phyloP scores from a whole-genome alignment of 139 green algal genomes.

The Chlorella sorokiniana region DNA sequence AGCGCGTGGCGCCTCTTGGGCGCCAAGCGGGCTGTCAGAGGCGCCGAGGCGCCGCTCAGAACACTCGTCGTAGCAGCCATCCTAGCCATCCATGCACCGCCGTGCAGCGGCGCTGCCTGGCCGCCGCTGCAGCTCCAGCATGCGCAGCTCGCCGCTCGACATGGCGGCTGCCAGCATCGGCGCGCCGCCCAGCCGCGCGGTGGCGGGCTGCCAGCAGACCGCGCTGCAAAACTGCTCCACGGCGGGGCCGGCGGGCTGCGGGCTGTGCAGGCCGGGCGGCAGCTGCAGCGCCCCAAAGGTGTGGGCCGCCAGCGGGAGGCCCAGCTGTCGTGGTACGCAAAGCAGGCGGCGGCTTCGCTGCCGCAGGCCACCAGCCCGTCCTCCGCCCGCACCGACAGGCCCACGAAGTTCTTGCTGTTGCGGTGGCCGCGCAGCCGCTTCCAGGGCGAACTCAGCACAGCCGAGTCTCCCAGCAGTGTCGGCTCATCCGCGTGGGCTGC shows the following conservation, averaged over 20 bases:
- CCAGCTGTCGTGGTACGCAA: constrained; percentile 45
- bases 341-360: constrained; percentile 59
- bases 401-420: constrained; percentile 94
- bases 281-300: neutral
- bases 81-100: neutral
- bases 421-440: constrained; percentile 69
- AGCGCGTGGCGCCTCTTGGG: too few relatives aligned
- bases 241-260: neutral
- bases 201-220: constrained; percentile 45
- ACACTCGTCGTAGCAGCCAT: too few relatives aligned
- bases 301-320: constrained; percentile 21
- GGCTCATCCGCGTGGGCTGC: too few relatives aligned
- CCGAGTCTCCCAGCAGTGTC: too few relatives aligned
- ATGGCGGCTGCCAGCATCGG: constrained; percentile 44
- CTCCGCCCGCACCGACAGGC: constrained; percentile 67
- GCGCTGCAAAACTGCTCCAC: constrained; percentile 42
- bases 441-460: neutral
- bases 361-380: constrained; percentile 79
- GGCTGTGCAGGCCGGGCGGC: neutral
- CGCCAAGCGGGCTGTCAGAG: neutral
- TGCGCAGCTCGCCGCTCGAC: constrained; percentile 37
- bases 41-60: too few relatives aligned
- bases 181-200: neutral
- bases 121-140: constrained; percentile 25
- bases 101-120: neutral